Base-by-base conservation (phyloP, 108 stramenopile genomes). In the Pseudonitzschia multiseries region DNA sequence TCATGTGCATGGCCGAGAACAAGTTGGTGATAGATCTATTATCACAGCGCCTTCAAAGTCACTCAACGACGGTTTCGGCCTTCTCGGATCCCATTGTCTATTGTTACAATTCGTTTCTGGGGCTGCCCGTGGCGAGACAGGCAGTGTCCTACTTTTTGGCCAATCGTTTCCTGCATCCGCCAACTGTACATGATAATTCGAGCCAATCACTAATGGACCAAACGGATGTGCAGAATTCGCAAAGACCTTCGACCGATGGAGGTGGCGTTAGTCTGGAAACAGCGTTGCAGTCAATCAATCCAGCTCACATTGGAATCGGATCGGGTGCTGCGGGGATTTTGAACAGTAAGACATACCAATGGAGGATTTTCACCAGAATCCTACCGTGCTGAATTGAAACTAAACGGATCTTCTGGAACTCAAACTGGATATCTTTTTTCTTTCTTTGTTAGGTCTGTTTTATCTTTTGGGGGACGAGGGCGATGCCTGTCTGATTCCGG, bases 401-500 rank as follows among this genome's bases (percentile, higher is more conserved):
- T 5, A 6, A 36, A 36, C 36, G 6, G 36, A 36, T 48, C 1
- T 48, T 48, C 12, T 48, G 14, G 17, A 18, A 2, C 18, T 14
- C 46, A 18, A 5, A 48, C 12, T 14, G 46, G 18, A 48, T 14
- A 8, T 48, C 18, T 48, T 56, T 89, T 24, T 56, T 56, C 1
- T 56, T 26, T 56, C 54, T 22, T 26, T 26, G 21, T 41, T 54
- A 15, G 54, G 17, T 56, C 65, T 84, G 15, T 90, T 85, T 57
- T 84, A 86, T 57, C 70, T 83, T 10, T 75, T 96, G 69, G 87
- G 84, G 3, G 92, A 96, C 40, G 70, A 68, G n/a, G 89, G 92
- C 28, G 97, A 97, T 75, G 88, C 75, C 10, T 90, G 93, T 67
- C 80, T 97, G 32, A 92, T 97, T 46, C 97, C 97, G 36, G 84